Base-by-base conservation (phyloP, 2,329 filamentous ascomycete species). In the Periconia sp. region DNA sequence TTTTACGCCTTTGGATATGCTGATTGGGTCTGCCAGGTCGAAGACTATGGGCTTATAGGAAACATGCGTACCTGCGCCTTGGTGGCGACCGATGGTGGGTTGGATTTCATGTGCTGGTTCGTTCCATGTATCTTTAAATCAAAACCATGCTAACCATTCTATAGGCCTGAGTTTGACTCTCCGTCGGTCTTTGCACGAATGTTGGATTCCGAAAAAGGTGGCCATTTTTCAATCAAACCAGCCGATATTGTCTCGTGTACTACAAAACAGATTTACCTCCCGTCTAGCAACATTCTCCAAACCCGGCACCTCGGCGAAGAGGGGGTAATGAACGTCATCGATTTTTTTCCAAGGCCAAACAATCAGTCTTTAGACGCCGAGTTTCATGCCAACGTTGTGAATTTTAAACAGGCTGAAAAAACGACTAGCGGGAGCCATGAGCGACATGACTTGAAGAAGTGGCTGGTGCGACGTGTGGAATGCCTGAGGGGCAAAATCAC, bases 61-160 rank as follows among this genome's bases (percentile, higher is more conserved):
- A 90, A 91, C 68, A 90, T 91, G 88, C 82, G 86, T 64, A 91
- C 88, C 1, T 89, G 86, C 74, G 88, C 88, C 14, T 76, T 91
- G n/a, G 81, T 90, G 19, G 88, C 86, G 59, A 88, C 89, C 66
- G 85, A 88, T 64, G 88, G 88, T 20, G 66, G 23, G 88, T 73
- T 92, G 53, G 89, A 91, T 67, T 90, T 86, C 62, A 89, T 91
- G 87, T 91, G 88, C 72, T 92, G 88, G 85, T 33, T 47, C 13
- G 18, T n/a, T 3, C 8, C 17, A 18, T 1, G 17, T 1, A 14
- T 23, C 13, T 52, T 9, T 11, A 18, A 3, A 41, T 14, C 13
- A 37, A 47, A 8, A 30, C 20, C 17, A 37, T 31, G 23, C 23
- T 19, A 6, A 50, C 19, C 27, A 13, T 20, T 5, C 7, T 13